Conservation (phyloP, 2,329 filamentous ascomycete genomes). For the Falciphora oryzae region DNA sequence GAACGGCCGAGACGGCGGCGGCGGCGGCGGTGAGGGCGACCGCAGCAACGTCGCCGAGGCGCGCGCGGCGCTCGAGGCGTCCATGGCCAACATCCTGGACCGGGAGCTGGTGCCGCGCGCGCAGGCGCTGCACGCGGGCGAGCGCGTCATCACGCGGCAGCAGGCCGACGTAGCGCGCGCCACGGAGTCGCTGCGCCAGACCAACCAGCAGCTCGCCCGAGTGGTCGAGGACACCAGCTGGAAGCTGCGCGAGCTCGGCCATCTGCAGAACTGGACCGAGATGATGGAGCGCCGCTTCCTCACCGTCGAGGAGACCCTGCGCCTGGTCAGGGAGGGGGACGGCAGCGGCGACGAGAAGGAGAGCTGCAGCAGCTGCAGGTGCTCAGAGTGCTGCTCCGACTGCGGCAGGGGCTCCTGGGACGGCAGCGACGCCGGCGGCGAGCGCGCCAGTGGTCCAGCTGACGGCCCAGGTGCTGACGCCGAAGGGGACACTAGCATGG, state of each 20-base stretch:
- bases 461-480: background rate
- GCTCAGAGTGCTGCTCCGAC: conserved; percentile 17
- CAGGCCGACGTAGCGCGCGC: conserved; percentile 58
- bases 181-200: conserved; percentile 53
- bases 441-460: background rate
- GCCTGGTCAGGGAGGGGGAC: conserved; percentile 39
- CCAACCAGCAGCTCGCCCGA: conserved; percentile 60
- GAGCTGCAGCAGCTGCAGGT: conserved; percentile 23
- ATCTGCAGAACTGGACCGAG: conserved; percentile 85
- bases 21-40: background rate
- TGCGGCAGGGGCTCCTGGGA: conserved; percentile 17
- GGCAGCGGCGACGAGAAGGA: conserved; percentile 17
- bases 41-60: conserved; percentile 40
- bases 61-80: conserved; percentile 53
- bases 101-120: conserved; percentile 63
- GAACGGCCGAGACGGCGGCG: background rate
- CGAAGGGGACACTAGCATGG: conserved; percentile 14
- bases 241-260: conserved; percentile 70
- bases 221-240: conserved; percentile 57
- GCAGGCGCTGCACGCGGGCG: conserved; percentile 62
- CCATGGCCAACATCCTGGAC: conserved; percentile 65
- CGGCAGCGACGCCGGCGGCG: conserved; percentile 17
- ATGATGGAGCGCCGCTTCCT: conserved; percentile 65
- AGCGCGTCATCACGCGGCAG: conserved; percentile 58
- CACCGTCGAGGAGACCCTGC: conserved; percentile 58